These are phyloP conservation scores for Neophaeococcomyces mojaviensis DNA, from an alignment of 2,329 filamentous ascomycete species.

Conservation along the genomic window DNA sequence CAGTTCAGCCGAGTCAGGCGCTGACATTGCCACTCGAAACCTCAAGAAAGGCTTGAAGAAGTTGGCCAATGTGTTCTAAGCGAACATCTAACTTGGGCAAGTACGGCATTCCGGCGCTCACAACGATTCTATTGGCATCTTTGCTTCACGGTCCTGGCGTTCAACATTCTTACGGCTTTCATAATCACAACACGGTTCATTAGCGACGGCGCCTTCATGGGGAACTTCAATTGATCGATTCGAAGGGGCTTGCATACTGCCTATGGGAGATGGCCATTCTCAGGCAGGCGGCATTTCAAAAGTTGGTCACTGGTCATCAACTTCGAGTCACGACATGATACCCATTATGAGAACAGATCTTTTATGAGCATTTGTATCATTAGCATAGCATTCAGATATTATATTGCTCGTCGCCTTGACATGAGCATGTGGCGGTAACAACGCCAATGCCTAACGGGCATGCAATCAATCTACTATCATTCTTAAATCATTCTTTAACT, in stretches of 20 bases:
- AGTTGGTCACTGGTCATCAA: slow-evolving; percentile 6
- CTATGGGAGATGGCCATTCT: not conserved
- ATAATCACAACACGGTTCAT: not conserved
- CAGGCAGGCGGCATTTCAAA: slow-evolving; percentile 9
- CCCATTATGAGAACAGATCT: slow-evolving; percentile 2
- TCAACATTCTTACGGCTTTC: not conserved
- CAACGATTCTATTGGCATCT: not conserved
- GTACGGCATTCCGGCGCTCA: not conserved
- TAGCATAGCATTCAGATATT: not conserved
- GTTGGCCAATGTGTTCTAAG: slow-evolving; percentile 15
- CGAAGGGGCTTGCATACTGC: slow-evolving; percentile 10
- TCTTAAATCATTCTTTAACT: too few relatives aligned
- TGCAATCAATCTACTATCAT: too few relatives aligned
- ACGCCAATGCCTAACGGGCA: not conserved
- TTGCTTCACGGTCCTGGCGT: not conserved
- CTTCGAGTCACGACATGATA: slow-evolving; percentile 9
- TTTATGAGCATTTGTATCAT: slow-evolving; percentile 5
- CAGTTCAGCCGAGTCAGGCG: slow-evolving; percentile 18
- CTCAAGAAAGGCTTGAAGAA: slow-evolving; percentile 22
- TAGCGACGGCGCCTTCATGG: slow-evolving; percentile 6
- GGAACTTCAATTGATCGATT: not conserved
- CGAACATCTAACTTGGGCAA: too few relatives aligned
- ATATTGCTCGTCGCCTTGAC: not conserved
- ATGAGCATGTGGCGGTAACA: not conserved
- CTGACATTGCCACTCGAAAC: slow-evolving; percentile 20